A percentile compares a stretch with the other conserved stretches of the same genome.
phyloP scores from a whole-genome alignment of 495 filamentous ascomycete species.

The Podospora appendiculata region DNA sequence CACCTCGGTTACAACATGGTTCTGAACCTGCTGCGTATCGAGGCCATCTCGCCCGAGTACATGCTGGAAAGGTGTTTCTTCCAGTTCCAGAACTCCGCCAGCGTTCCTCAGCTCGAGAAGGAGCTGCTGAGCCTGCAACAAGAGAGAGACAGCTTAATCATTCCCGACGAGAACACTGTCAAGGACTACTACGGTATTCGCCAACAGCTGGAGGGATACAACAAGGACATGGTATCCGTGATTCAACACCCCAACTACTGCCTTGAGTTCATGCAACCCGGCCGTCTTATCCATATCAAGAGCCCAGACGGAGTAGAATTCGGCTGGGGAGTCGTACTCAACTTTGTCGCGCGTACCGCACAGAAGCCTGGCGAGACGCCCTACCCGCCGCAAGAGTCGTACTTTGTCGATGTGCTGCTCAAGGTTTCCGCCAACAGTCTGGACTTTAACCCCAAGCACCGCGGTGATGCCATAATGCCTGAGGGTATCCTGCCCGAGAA shows the following conservation, averaged over 20 bases:
- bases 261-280: constrained; percentile 69
- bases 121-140: constrained; percentile 68
- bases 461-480: constrained; percentile 27
- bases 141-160: constrained; percentile 60
- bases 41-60: constrained; percentile 91
- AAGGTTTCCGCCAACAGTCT: constrained; percentile 53
- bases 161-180: constrained; percentile 77
- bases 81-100: constrained; percentile 92
- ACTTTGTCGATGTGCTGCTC: constrained; percentile 75
- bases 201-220: constrained; percentile 71
- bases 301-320: constrained; percentile 64
- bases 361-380: constrained; percentile 54
- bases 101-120: constrained; percentile 72
- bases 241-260: constrained; percentile 85
- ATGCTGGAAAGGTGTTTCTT: constrained; percentile 97
- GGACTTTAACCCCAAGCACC: constrained; percentile 20
- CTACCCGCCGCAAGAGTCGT: constrained; percentile 61
- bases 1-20: constrained; percentile 99
- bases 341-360: constrained; percentile 53
- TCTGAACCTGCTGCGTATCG: constrained; percentile 88
- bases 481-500: constrained; percentile 17
- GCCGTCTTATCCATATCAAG: constrained; percentile 77
- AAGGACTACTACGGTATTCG: constrained; percentile 87
- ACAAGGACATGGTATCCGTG: constrained; percentile 77
- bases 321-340: constrained; percentile 85